Conservation (phyloP, 345 rosid species). For the Odontarrhena argentea region DNA sequence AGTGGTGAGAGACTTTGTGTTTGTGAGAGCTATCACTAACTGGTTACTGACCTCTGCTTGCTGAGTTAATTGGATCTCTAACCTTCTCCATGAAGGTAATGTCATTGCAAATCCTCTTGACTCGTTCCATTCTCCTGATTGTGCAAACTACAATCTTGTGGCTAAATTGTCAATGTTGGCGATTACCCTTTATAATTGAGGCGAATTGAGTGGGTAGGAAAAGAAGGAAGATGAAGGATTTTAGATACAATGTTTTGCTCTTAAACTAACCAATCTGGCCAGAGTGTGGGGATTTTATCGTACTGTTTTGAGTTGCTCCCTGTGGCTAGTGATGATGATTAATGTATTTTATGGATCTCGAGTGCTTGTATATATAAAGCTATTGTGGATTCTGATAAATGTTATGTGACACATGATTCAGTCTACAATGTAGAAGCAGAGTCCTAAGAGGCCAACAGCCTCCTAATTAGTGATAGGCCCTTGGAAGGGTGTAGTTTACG, state of each 20-base stretch:
- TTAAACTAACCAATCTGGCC: not conserved
- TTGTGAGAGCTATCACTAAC: constrained; percentile 12
- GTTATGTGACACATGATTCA: not conserved
- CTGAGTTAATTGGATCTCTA: constrained; percentile 16
- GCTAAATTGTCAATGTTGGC: not conserved
- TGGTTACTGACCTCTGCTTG: constrained; percentile 24
- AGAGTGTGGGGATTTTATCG: too few species aligned
- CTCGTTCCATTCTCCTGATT: not conserved
- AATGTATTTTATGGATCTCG: not conserved
- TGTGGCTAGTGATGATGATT: not conserved
- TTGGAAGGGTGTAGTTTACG: too few species aligned
- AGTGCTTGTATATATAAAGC: not conserved
- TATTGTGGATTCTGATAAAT: not conserved
- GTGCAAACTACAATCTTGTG: not conserved
- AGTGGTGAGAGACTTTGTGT: constrained; percentile 20
- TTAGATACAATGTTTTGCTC: not conserved
- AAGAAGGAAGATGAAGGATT: not conserved
- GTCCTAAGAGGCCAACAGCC: not conserved
- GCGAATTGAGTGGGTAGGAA: constrained; percentile 7
- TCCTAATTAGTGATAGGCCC: not conserved
- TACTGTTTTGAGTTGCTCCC: not conserved
- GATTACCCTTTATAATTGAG: not conserved
- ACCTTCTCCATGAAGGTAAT: not conserved
- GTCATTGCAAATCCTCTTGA: not conserved
- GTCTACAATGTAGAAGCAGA: not conserved